Conservation (phyloP, 106 monocot genomes). For the Dendrobium officinale region DNA sequence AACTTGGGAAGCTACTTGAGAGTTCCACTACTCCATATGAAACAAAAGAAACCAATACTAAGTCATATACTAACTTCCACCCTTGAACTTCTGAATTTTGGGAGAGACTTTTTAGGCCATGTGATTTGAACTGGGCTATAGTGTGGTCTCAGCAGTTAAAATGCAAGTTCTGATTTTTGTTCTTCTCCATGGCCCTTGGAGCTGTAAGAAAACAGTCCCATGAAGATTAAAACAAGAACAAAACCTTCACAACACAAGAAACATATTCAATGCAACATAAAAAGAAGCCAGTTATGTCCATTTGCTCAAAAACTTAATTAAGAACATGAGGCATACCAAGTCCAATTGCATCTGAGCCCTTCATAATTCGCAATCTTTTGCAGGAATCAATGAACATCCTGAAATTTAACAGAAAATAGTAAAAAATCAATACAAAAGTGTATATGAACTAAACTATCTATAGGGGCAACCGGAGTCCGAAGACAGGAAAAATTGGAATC, state of each 20-base stretch:
- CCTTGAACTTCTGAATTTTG: neutral
- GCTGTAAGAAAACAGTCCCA: neutral
- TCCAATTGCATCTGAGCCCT: constrained; percentile 41
- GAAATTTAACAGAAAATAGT: constrained; percentile 9
- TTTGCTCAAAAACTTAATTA: neutral
- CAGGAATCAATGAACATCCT: constrained; percentile 32
- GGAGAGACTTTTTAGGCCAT: too few relatives aligned
- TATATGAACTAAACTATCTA: neutral
- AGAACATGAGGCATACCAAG: constrained; percentile 10
- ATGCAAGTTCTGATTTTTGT: neutral
- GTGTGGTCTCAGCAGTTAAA: neutral
- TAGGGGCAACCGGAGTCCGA: neutral
- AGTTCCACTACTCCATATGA: neutral
- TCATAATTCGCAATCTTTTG: constrained; percentile 69
- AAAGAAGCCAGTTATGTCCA: too few relatives aligned
- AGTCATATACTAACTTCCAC: neutral
- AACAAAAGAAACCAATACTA: neutral
- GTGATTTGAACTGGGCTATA: neutral
- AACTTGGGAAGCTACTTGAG: neutral
- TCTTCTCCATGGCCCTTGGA: neutral
- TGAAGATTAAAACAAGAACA: neutral
- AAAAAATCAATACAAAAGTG: neutral
- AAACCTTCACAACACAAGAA: neutral
- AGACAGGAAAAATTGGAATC: too few relatives aligned
- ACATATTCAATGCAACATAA: too few relatives aligned